phyloP scores from a whole-genome alignment of 2,329 filamentous ascomycete genomes.

The Fusarium papillatum region DNA sequence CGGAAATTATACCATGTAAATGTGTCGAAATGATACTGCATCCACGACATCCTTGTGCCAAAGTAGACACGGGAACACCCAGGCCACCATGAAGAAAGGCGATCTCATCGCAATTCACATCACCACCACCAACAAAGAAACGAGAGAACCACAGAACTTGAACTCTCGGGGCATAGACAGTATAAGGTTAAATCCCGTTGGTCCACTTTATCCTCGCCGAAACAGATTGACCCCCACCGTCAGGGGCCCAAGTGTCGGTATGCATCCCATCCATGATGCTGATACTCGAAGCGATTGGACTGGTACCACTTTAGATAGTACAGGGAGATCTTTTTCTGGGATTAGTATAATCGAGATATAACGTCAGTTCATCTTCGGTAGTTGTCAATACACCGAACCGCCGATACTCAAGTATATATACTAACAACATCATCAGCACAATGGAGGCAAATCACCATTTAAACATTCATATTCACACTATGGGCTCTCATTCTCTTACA shows the following conservation, averaged over 20 bases:
- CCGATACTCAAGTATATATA: neutral
- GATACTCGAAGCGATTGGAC: neutral
- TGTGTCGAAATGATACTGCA: neutral
- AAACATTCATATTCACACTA: neutral
- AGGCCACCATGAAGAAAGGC: neutral
- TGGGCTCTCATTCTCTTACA: neutral
- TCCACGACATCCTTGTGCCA: neutral
- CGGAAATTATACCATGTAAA: neutral
- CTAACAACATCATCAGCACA: neutral
- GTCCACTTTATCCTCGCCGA: neutral
- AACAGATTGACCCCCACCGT: neutral
- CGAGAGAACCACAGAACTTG: neutral
- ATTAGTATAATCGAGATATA: neutral
- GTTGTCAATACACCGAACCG: neutral
- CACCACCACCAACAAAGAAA: neutral
- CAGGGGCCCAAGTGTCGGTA: neutral
- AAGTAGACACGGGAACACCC: neutral
- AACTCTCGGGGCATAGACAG: neutral
- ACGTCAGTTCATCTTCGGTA: neutral
- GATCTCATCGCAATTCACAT: neutral
- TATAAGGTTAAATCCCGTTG: neutral
- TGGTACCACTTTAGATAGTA: neutral
- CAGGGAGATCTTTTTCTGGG: neutral
- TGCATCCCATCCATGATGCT: neutral
- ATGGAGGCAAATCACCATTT: neutral